Conservation (phyloP, 2,329 filamentous ascomycete genomes). For the Paracoccidioides lutzii region DNA sequence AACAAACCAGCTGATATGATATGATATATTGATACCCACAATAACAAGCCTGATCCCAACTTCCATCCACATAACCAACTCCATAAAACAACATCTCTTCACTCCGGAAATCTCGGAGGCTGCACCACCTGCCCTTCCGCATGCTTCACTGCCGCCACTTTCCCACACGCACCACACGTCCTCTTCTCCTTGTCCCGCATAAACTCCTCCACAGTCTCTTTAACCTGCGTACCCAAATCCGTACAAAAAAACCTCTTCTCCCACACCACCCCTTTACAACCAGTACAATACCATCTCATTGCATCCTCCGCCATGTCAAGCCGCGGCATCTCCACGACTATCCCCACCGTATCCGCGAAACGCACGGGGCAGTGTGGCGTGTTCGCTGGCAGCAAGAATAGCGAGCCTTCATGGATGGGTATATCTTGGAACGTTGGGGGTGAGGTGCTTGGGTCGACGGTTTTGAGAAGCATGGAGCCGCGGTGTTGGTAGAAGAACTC, state of each 20-base stretch:
- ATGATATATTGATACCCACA: not conserved
- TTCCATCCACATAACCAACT: not conserved
- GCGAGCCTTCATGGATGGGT: conserved; percentile 79
- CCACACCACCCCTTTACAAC: conserved; percentile 60
- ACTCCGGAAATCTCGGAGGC: conserved; percentile 28
- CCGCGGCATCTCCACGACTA: conserved; percentile 79
- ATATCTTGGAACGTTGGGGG: conserved; percentile 61
- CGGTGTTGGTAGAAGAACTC: conserved; percentile 98
- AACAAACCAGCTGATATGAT: not conserved
- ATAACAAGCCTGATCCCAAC: not conserved
- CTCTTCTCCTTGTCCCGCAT: conserved; percentile 55
- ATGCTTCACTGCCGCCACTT: conserved; percentile 48
- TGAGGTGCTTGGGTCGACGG: conserved; percentile 53
- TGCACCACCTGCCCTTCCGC: conserved; percentile 31
- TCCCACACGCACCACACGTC: conserved; percentile 65
- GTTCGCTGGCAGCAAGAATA: conserved; percentile 86
- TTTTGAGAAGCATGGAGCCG: conserved; percentile 86
- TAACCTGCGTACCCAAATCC: conserved; percentile 88
- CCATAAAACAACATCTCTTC: not conserved
- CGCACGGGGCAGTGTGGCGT: conserved; percentile 94
- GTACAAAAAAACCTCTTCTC: conserved; percentile 81
- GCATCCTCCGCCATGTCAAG: conserved; percentile 58
- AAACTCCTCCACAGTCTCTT: conserved; percentile 75
- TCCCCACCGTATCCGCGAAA: conserved; percentile 84
- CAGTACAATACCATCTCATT: conserved; percentile 84